Base-by-base conservation (phyloP, 2,329 filamentous ascomycete species). In the Akanthomyces uredinophilus region DNA sequence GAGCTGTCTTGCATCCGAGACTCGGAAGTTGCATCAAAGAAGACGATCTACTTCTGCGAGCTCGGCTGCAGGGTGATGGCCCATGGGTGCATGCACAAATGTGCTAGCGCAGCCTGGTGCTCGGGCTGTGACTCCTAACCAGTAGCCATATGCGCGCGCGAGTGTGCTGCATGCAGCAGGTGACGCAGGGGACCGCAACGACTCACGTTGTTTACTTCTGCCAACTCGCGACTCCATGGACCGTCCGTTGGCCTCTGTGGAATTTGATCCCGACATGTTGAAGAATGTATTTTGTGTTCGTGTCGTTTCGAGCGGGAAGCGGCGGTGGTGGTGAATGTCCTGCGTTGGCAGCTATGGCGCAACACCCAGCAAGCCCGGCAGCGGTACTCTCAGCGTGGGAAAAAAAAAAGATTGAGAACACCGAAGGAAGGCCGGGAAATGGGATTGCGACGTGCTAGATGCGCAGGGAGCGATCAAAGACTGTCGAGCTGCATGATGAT, bases 181-280 rank as follows among this genome's bases (percentile, higher is more conserved):
- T 50, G 55, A 57, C n/a, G 57, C 44, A 60, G 37, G 46, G 35
- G 32, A 61, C 59, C 54, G 41, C 63, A 63, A 63, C 63, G 54
- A 89, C 89, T 87, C 82, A 92, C 90, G 86, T 78, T 95, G 91
- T 73, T 93, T 93, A 72, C 81, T 87, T 73, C 91, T 84, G 70
- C 90, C 90, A 60, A 85, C 87, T 71, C 90, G 85, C 65, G 90
- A 91, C 79, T 92, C 83, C 86, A 88, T 88, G 58, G 84, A 78
- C 69, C 84, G 84, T 67, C 72, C 70, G 64, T 71, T 73, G 51
- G 74, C 71, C 64, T 70, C 73, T 68, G 71, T 73, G 65, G 70
- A 72, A 49, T 69, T 70, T 60, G 71, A 74, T 63, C 72, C 72
- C 61, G 74, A 75, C 74, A 76, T 76, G 39, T 64, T 69, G 62